Evolutionary conservation across 768 basidiomycete species (phyloP).

Genomic region (Chalciporus pseudorubinellus): DNA sequence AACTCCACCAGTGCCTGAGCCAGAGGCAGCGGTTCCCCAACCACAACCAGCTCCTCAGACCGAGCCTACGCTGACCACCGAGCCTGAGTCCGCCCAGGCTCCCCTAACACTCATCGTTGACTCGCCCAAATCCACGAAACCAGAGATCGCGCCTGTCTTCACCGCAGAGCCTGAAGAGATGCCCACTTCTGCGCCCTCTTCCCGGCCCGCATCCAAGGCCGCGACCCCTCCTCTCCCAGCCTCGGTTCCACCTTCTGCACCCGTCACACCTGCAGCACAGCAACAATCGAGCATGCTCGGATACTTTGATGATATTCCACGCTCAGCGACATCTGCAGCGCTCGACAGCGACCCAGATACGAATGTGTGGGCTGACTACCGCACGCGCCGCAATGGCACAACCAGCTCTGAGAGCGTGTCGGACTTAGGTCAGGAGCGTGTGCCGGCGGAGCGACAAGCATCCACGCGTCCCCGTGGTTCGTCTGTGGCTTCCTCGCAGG

Average conservation of each 20-base stretch:
- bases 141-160: conserved; percentile 45
- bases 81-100: conserved; percentile 3
- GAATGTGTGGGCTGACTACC: conserved; percentile 32
- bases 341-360: conserved; percentile 19
- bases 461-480: conserved; percentile 25
- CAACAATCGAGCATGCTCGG: background rate
- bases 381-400: background rate
- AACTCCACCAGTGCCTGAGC: conserved; percentile 16
- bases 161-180: conserved; percentile 49
- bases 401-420: conserved; percentile 20
- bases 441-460: conserved; percentile 15
- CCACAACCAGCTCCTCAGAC: background rate
- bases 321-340: conserved; percentile 23
- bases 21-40: conserved; percentile 14
- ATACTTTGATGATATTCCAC: conserved; percentile 29
- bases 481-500: conserved; percentile 27
- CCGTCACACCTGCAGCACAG: conserved; percentile 23
- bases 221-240: conserved; percentile 16
- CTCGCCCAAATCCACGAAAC: conserved; percentile 26
- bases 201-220: conserved; percentile 18
- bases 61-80: background rate
- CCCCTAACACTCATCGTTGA: conserved; percentile 9
- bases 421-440: conserved; percentile 20
- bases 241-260: conserved; percentile 20
- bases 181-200: conserved; percentile 8